Evolutionary conservation across 108 stramenopile species (phyloP), one percentile per base, ranked within the genome.

Genomic region (Schizochytrium sp.): DNA sequence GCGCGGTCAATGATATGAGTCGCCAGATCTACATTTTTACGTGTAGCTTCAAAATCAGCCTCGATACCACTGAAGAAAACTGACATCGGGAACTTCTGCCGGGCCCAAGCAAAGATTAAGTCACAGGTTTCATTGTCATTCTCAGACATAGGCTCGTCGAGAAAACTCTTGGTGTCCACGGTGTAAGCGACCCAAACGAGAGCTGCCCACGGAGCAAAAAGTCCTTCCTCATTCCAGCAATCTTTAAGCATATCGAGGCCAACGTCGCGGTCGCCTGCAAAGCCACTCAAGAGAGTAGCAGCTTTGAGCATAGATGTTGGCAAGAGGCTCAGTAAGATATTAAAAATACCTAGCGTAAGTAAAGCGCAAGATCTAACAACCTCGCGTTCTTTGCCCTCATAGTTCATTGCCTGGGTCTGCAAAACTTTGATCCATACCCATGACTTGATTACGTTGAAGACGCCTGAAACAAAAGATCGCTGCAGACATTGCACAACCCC

Each of bases 281-380:
- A 83, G 10, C 76, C 76, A 50, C 76, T 83, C 28, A 83, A 8
- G 5, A 83, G n/a, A 5, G 76, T 38, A 42, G 76, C 76, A n/a
- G 76, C 76, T 53, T 83, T 83, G 76, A 83, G 76, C 76, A 83
- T 83, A 38, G 76, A 83, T 2, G 76, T 83, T 7, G 76, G 76
- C 76, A 83, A 28, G 76, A 83, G 76, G 76, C 76, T 83, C 45
- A 83, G 76, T 10, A 83, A 53, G 15, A 83, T 49, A 53, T 83
- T 83, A 53, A 83, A 83, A 53, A 83, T 83, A 0, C 76, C 76
- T 5, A 83, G 76, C 15, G 76, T 83, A 53, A 83, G 76, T 1
- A 83, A 53, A n/a, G 76, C 76, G 76, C 76, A 83, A 5, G 76
- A 83, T 13, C 76, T 47, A 7, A 83, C 76, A 46, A 83, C 76